Percentiles rank a stretch among this genome's conserved stretches.
Conservation (phyloP, 2,329 filamentous ascomycete species). For the Neophaeococcomyces mojaviensis region DNA sequence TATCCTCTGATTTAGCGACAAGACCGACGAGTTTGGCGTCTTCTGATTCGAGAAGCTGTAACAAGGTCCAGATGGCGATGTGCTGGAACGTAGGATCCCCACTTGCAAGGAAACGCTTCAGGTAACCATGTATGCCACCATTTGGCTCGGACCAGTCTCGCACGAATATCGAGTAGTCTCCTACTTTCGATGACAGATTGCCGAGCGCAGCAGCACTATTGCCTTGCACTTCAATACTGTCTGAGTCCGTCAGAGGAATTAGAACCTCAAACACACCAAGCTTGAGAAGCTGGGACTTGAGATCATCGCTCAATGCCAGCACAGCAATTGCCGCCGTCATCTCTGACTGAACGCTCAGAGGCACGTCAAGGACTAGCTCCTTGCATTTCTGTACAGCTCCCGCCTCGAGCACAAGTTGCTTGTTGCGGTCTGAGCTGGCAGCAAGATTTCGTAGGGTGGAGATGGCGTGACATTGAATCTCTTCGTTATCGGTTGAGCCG, state of each 20-base stretch:
- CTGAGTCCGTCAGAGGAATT: slow-evolving; percentile 88
- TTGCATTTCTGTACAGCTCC: slow-evolving; percentile 98
- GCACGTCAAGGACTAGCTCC: slow-evolving; percentile 86
- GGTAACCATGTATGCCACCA: slow-evolving; percentile 90
- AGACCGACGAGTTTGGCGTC: slow-evolving; percentile 80
- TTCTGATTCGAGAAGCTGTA: slow-evolving; percentile 92
- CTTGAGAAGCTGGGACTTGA: slow-evolving; percentile 84
- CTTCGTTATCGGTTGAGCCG: slow-evolving; percentile 92
- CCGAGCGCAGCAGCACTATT: slow-evolving; percentile 95
- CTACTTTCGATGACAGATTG: slow-evolving; percentile 95
- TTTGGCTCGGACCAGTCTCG: slow-evolving; percentile 88
- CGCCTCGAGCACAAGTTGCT: slow-evolving; percentile 91
- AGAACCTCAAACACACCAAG: slow-evolving; percentile 93
- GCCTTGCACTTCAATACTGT: slow-evolving; percentile 95
- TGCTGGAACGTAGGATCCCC: slow-evolving; percentile 97
- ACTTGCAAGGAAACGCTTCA: slow-evolving; percentile 84
- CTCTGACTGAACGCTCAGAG: slow-evolving; percentile 90
- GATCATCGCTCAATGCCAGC: slow-evolving; percentile 85
- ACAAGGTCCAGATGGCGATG: slow-evolving; percentile 95
- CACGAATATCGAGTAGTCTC: slow-evolving; percentile 93
- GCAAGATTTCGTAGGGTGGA: slow-evolving; percentile 92
- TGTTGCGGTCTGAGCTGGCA: slow-evolving; percentile 94
- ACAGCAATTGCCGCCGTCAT: slow-evolving; percentile 99
- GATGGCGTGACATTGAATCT: slow-evolving; percentile 98
- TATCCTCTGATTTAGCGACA: slow-evolving; percentile 82